Percentiles rank a stretch among this genome's conserved stretches.
Conservation (phyloP, 148 eudicot genomes). For the Rhododendron mucronatum region DNA sequence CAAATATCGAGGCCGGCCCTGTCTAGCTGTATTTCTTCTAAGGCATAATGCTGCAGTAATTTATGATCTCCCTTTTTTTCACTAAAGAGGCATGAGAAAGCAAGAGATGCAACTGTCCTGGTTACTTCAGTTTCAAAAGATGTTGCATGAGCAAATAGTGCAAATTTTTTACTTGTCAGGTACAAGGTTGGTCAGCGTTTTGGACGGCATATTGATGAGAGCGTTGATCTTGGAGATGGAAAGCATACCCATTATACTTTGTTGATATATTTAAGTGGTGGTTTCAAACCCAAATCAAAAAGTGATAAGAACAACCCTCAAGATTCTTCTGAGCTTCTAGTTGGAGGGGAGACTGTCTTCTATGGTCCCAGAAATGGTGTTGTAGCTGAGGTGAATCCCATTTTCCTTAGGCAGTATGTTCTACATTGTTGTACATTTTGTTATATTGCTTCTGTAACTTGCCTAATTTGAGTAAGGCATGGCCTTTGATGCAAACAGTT, state of each 20-base stretch:
- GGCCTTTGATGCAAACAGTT: constrained; percentile 6
- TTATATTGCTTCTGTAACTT: background rate
- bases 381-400: constrained; percentile 68
- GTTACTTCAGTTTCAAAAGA: background rate
- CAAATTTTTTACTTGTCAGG: constrained; percentile 30
- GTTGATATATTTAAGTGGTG: constrained; percentile 80
- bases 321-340: constrained; percentile 50
- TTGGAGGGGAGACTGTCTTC: constrained; percentile 97
- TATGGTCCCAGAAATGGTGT: constrained; percentile 71
- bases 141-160: background rate
- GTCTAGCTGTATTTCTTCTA: background rate
- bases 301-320: constrained; percentile 31
- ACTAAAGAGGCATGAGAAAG: background rate
- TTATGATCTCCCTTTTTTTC: background rate
- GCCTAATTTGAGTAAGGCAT: background rate
- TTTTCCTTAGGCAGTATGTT: background rate
- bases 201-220: constrained; percentile 95
- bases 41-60: background rate
- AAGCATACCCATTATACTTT: constrained; percentile 69
- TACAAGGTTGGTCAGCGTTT: constrained; percentile 85
- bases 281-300: constrained; percentile 46
- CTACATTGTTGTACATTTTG: background rate
- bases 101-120: background rate
- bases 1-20: too few relatives aligned
- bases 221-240: constrained; percentile 79